Evolutionary conservation across 441 rosid genomes (phyloP).

Genomic region (Syzygium malaccense): DNA sequence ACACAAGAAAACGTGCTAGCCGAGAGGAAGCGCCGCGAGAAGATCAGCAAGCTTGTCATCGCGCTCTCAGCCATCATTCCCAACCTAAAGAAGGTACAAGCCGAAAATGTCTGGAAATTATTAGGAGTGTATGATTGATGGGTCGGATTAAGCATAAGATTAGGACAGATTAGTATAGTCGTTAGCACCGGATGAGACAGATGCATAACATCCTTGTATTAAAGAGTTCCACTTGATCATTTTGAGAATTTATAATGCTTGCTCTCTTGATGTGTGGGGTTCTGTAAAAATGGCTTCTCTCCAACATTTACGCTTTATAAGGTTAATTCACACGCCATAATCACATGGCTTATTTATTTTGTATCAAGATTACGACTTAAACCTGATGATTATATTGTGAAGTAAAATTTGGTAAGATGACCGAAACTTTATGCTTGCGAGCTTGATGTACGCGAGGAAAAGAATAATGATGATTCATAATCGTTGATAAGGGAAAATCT

Average conservation of each 20-base stretch:
- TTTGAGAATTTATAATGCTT: neutral
- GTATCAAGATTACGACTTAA: neutral
- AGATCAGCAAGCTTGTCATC: conserved; percentile 43
- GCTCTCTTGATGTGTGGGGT: neutral
- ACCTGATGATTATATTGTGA: neutral
- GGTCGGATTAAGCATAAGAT: neutral
- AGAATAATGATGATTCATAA: neutral
- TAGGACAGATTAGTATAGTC: neutral
- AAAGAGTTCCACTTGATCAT: neutral
- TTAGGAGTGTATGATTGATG: neutral
- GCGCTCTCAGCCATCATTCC: conserved; percentile 51
- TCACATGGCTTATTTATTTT: neutral
- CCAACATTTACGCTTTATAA: neutral
- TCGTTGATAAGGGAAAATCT: neutral
- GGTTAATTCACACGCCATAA: neutral
- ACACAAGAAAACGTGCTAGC: conserved; percentile 44
- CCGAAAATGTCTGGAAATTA: neutral
- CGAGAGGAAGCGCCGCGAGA: conserved; percentile 61
- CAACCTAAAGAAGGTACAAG: conserved; percentile 53
- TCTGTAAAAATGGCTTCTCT: neutral
- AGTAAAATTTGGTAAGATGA: neutral
- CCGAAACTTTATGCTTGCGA: neutral
- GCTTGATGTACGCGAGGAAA: neutral
- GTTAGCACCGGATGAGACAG: neutral
- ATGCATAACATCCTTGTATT: neutral